Conservation (phyloP, 2,329 filamentous ascomycete species). For the Gliomastix tumulicola region DNA sequence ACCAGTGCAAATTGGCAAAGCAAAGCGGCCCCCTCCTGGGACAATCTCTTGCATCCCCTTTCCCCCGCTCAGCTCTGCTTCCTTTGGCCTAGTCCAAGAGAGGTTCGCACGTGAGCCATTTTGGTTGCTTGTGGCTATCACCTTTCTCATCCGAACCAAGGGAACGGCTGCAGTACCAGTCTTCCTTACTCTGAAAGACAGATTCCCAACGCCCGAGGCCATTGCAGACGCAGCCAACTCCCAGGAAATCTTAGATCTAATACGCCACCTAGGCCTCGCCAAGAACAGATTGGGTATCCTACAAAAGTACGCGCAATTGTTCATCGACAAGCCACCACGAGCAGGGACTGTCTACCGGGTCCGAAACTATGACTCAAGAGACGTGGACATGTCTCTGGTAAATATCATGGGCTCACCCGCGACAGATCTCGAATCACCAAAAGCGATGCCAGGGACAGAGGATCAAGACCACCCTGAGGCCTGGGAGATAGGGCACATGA, state of each 20-base stretch:
- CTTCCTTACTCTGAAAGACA: constrained; percentile 60
- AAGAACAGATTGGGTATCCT: constrained; percentile 60
- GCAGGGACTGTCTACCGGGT: constrained; percentile 48
- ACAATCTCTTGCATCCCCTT: constrained; percentile 54
- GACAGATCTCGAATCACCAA: no score
- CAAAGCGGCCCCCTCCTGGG: constrained; percentile 29
- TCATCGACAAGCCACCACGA: constrained; percentile 56
- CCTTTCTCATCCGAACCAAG: constrained; percentile 76
- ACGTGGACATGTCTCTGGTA: constrained; percentile 5
- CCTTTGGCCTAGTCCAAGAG: constrained; percentile 82
- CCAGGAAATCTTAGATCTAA: constrained; percentile 50
- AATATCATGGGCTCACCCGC: background rate
- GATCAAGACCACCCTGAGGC: constrained; percentile 27
- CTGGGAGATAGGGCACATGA: constrained; percentile 84
- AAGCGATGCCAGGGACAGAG: constrained; percentile 3
- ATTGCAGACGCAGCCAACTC: constrained; percentile 48
- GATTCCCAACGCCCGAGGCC: constrained; percentile 58
- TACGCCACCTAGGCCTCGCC: constrained; percentile 65
- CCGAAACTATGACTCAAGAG: constrained; percentile 35
- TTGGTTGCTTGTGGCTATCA: constrained; percentile 72
- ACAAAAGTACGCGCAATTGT: constrained; percentile 62
- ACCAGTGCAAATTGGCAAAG: no score
- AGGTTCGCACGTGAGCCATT: constrained; percentile 69
- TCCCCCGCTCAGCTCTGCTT: constrained; percentile 53
- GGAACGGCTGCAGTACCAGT: constrained; percentile 70